Base-by-base conservation (phyloP, 2,329 filamentous ascomycete genomes). In the Ophidiomyces ophidiicola region DNA sequence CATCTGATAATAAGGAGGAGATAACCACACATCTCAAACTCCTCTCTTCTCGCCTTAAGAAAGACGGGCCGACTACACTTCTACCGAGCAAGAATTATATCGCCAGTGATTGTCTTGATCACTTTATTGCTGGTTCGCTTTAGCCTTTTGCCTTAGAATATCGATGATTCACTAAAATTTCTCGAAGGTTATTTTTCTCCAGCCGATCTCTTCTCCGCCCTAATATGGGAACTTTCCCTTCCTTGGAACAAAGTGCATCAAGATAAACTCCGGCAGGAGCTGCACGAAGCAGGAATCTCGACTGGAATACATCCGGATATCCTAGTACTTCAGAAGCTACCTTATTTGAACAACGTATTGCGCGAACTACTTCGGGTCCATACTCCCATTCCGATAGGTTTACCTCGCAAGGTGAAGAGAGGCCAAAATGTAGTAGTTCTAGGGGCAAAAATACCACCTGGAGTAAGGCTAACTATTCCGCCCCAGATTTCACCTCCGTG, bases 291-390 rank as follows among this genome's bases (percentile, higher is more conserved):
- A 18, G 43, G 32, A 11, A 29, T 42, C 12, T 12, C 10, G 6
- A 19, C 37, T 3, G 36, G 30, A 12, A 20, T 6, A 14, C 36
- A 44, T 18, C 32, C 42, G 5, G 29, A 41, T 8, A 17, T 41
- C 11, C 32, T 32, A 6, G 17, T 21, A 6, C 11, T 48, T 8
- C 44, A 46, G 19, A 26, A 43, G 37, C 39, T 47, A 10, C 32
- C 42, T 4, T 48, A 64, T 44, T 52, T 67, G 3, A 57, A 60
- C 36, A 59, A 62, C 15, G 54, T 64, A 7, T 60, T 68, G 44
- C 59, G 61, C 34, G 64, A 69, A 45, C 54, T 61, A 0, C 47
- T 67, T 5, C 55, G 66, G 6, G 51, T 57, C 14, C 58, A 66
- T 46, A 61, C 63, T 2, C 59, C 64, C 1, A 56, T 61, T 2